Conservation (phyloP, 768 basidiomycete species). For the Lactarius psammicola region DNA sequence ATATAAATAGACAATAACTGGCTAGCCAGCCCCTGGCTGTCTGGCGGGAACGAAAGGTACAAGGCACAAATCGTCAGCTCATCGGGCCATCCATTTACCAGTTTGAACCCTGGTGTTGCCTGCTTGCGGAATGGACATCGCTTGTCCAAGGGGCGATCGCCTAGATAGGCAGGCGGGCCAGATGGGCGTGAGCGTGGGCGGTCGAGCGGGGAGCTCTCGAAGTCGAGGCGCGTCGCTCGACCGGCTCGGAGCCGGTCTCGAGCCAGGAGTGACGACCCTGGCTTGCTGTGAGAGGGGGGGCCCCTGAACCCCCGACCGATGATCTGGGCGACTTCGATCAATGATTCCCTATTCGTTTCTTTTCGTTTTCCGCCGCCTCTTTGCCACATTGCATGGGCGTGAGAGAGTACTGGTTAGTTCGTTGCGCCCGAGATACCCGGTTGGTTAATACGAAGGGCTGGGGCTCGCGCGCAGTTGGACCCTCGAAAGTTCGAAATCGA, state of each 20-base stretch:
- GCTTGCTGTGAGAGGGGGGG: no score
- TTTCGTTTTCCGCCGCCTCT: not conserved
- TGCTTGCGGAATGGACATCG: constrained; percentile 4
- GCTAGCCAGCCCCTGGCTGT: not conserved
- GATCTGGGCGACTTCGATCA: not conserved
- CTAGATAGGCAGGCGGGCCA: constrained; percentile 19
- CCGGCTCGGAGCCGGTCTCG: no score
- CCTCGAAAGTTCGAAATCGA: not conserved
- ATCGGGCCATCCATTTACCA: not conserved
- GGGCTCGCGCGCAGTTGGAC: no score
- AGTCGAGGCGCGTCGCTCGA: no score
- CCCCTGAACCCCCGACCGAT: not conserved
- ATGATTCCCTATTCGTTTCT: not conserved
- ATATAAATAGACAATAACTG: not conserved
- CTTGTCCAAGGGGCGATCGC: constrained; percentile 9
- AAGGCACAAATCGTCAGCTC: not conserved
- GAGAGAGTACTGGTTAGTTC: not conserved
- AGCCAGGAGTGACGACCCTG: no score
- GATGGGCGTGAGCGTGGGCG: not conserved
- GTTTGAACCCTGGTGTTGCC: not conserved
- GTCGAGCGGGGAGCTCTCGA: not conserved
- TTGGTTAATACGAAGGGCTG: not conserved
- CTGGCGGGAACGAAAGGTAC: not conserved
- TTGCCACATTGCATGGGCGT: not conserved
- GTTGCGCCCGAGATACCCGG: not conserved